Evolutionary conservation across 352 stramenopile species (phyloP), one percentile per base, ranked within the genome.

Genomic region (Phytophthora fragariae): DNA sequence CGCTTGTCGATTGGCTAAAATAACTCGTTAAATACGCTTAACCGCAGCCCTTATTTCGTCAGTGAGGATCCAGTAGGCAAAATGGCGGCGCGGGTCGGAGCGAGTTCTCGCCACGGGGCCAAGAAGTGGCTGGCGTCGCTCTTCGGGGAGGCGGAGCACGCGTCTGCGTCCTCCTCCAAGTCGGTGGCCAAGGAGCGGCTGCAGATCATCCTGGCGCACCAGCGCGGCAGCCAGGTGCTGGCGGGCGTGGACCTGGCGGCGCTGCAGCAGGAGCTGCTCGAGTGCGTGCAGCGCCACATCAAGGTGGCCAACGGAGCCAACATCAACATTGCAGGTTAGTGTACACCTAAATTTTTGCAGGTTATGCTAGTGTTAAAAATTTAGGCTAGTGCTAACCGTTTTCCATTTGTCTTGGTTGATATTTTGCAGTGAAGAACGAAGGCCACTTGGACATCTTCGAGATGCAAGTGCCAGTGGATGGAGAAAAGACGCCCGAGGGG

Each of bases 141-240:
- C 54, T 93, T 95, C 49, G 82, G 84, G 10, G 89, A 94, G 19
- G 73, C 73, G 14, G 72, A 81, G 7, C 66, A 80, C 44, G 57
- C 72, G 35, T 57, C 75, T 0, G 33, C 62, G 9, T 77, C 83
- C 5, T 85, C 79, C 12, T 93, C 89, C 74, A 94, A 94, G 68
- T 93, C 89, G 0, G 85, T 97, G 53, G 90, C 86, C 31, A 97
- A 97, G 70, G 90, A 97, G 73, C 86, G 90, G 9, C 73, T 97
- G 66, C 90, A 97, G 80, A 97, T 97, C 73, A 97, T 97, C 57
- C 70, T 97, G 39, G 89, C 90, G 70, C 90, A 97, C 70, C 90
- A 97, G 70, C 86, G 90, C 39, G 90, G 90, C 67, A 92, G 79
- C 29, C 89, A 95, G 57, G 84, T 95, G 77, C 85, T 97, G 35